Conservation (phyloP, 1,139 yeast species). For the Kurtzmaniella quercitrusa region DNA sequence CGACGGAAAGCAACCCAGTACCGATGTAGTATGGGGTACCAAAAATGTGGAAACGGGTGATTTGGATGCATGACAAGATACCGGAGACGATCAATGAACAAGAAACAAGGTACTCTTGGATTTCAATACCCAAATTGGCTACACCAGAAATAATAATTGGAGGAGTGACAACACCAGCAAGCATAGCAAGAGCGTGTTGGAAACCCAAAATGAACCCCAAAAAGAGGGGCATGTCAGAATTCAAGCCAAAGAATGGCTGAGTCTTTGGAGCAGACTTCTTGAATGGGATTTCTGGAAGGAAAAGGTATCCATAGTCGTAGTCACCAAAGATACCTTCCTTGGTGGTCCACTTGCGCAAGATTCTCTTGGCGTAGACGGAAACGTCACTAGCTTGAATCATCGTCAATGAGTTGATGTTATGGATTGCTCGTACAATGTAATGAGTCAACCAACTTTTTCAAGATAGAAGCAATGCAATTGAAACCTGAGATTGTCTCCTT, state of each 20-base stretch:
- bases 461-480: neutral
- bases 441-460: neutral
- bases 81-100: conserved; percentile 76
- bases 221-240: conserved; percentile 73
- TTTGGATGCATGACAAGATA: conserved; percentile 67
- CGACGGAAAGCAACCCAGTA: conserved; percentile 82
- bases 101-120: conserved; percentile 70
- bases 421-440: neutral
- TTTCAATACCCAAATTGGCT: conserved; percentile 50
- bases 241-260: conserved; percentile 77
- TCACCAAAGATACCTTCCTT: conserved; percentile 77
- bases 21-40: conserved; percentile 75
- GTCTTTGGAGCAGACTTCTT: conserved; percentile 43
- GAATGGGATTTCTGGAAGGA: conserved; percentile 76
- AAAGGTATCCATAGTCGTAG: conserved; percentile 72
- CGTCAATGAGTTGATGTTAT: neutral
- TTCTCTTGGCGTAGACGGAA: conserved; percentile 18
- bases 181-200: conserved; percentile 84
- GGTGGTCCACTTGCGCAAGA: conserved; percentile 52
- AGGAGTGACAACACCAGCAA: conserved; percentile 89
- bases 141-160: conserved; percentile 63
- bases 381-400: conserved; percentile 11
- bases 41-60: conserved; percentile 72
- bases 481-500: neutral
- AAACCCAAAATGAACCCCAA: conserved; percentile 75